Evolutionary conservation across 164 flowering plant species (phyloP).

Genomic region (Piper betle): DNA sequence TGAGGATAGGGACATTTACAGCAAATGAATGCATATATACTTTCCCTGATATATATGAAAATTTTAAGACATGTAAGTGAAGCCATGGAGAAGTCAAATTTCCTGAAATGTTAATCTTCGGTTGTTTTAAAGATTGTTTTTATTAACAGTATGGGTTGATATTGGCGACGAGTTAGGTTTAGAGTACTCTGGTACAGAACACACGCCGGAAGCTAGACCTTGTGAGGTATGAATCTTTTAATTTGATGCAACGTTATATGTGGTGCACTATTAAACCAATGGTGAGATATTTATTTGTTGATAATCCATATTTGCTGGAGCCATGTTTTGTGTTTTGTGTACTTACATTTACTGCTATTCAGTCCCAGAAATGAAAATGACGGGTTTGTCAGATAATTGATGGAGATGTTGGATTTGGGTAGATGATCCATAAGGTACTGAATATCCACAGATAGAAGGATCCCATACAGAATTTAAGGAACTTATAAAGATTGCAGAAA

Average conservation of each 20-base stretch:
- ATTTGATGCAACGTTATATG: background rate
- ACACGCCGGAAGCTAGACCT: constrained; percentile 75
- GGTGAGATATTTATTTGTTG: background rate
- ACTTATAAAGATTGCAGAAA: too few species aligned
- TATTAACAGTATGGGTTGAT: constrained; percentile 73
- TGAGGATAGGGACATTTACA: constrained; percentile 45
- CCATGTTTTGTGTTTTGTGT: background rate
- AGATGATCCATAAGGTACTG: too few species aligned
- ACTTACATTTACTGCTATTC: background rate
- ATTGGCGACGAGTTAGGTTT: constrained; percentile 95
- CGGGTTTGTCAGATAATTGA: too few species aligned
- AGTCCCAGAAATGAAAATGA: too few species aligned
- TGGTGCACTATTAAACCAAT: background rate
- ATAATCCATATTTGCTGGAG: background rate
- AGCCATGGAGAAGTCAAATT: background rate
- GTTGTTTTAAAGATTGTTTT: background rate
- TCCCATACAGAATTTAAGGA: too few species aligned
- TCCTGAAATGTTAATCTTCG: background rate
- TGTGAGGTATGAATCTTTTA: constrained; percentile 40
- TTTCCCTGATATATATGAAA: constrained; percentile 47
- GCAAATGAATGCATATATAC: constrained; percentile 43
- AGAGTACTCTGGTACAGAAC: constrained; percentile 91
- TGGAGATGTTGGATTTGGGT: too few species aligned
- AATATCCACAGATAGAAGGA: too few species aligned
- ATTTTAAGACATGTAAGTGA: constrained; percentile 55